Evolutionary conservation across 2,329 filamentous ascomycete species (phyloP).

Genomic region (Metarhizium sp.): DNA sequence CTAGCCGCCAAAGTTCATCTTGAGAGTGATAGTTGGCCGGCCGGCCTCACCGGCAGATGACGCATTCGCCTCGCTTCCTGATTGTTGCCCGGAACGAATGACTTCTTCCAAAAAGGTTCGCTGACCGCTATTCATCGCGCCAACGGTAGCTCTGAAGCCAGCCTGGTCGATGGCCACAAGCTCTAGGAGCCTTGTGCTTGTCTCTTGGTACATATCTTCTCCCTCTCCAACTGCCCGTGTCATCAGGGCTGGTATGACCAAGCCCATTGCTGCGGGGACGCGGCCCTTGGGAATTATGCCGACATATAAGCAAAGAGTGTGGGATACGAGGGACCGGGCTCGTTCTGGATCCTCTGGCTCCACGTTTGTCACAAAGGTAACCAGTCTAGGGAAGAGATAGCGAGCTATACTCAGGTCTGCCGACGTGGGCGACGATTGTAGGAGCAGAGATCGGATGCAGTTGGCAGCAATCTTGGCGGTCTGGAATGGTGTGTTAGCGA

Average conservation of each 20-base stretch:
- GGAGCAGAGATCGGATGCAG: conserved; percentile 76
- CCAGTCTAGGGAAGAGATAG: conserved; percentile 63
- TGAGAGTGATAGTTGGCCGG: conserved; percentile 80
- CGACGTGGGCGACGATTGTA: conserved; percentile 51
- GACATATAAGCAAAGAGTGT: conserved; percentile 68
- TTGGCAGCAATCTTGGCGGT: conserved; percentile 85
- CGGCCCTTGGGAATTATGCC: conserved; percentile 34
- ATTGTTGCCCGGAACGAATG: conserved; percentile 54
- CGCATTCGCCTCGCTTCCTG: conserved; percentile 29
- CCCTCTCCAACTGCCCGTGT: conserved; percentile 59
- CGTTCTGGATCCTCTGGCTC: conserved; percentile 72
- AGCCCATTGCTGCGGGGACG: conserved; percentile 54
- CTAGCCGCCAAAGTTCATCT: conserved; percentile 74
- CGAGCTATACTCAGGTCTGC: conserved; percentile 67
- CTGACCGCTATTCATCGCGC: conserved; percentile 58
- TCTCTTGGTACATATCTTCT: conserved; percentile 56
- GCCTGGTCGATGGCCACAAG: conserved; percentile 66
- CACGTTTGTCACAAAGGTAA: conserved; percentile 63
- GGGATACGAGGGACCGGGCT: conserved; percentile 59
- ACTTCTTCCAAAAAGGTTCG: conserved; percentile 74
- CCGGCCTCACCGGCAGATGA: conserved; percentile 33
- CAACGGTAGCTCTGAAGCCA: conserved; percentile 67
- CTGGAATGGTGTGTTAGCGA: conserved; percentile 22
- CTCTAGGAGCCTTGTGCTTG: conserved; percentile 67
- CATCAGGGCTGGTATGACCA: conserved; percentile 71